Evolutionary conservation across 2,329 filamentous ascomycete species (phyloP), one percentile per base, ranked within the genome.

Genomic region (Akanthomyces dipterigenus): DNA sequence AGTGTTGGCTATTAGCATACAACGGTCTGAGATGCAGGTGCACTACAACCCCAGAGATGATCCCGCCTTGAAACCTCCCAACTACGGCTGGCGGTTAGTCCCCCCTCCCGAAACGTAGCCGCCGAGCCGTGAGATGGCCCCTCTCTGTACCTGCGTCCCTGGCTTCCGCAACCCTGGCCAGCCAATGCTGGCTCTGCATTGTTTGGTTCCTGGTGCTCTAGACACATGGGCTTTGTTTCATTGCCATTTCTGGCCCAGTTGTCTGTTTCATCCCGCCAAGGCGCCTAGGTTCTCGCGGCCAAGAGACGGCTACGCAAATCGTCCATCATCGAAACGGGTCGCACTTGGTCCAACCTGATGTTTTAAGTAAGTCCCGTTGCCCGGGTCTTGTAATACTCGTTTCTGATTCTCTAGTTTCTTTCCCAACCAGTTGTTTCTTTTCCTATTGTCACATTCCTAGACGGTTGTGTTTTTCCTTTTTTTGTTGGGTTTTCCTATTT

Each of bases 231-330:
- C 20, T 40, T 46, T 53, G 57, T 60, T 60, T 60, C 57, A 60
- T 38, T 54, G 40, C 57, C 49, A 60, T 60, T 54, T 48, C 31
- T 46, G 57, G 40, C 14, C 26, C 42, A 11, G 31, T 5, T 45
- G 12, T n/a, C n/a, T 38, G 57, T 60, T 60, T 60, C 57, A 60
- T 54, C 55, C 7, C 54, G 36, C 12, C 57, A 60, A 60, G n/a
- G 57, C 57, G 57, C 57, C 54, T 8, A 8, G 20, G 2, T 18
- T 36, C 31, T 31, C 9, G 31, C 9, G 36, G 12, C 36, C 12
- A 38, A 24, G n/a, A 36, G 48, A 51, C 4, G 7, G 18, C 18
- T 28, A 26, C n/a, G 49, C 56, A 26, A 50, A 28, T 34, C 12
- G 18, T 12, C 26, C 36, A 43, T 34, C 20, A 16, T 24, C 24